Base-by-base conservation (phyloP, 2,329 filamentous ascomycete genomes). In the Colletotrichum lupini region DNA sequence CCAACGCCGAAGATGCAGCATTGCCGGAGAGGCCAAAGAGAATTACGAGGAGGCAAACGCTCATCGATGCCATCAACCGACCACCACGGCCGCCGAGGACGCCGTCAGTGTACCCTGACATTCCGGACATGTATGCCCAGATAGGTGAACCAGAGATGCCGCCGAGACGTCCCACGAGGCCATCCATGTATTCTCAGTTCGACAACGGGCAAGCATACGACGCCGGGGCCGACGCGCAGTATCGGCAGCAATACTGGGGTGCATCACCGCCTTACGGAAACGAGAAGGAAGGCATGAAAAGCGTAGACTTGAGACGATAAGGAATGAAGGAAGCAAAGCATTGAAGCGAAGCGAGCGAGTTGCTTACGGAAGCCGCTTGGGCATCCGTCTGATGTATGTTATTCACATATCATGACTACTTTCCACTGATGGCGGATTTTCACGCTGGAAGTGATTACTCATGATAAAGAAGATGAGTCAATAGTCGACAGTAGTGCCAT, bases 21-120 rank as follows among this genome's bases (percentile, higher is more conserved):
- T 56, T 74, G 24, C 68, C 72, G 4, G 37, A 68, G 16, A 74
- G 72, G n/a, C 64, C 72, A n/a, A 67, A 65, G 24, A 57, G 72
- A 16, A 49, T 74, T 22, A 75, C 64, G 4, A 74, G 72, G 24
- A 60, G 74, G 24, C 64, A 72, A 26, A 74, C 72, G 16, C 28
- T 75, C 24, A 56, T 75, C 16, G 72, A 74, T 8, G 74, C 67
- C 4, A 24, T 75, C 14, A 67, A 35, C 4, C 63, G 16, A 12
- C 62, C 56, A 22, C 60, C 60, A 14, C 70, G 35, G 2, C 28
- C 12, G 6, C 30, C 58, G 1, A 49, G 7, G 19, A 26, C 52
- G 4, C 19, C 60, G 6, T 30, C 32, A 4, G 30, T 5, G 2
- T 65, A 73, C 24, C 70, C 70, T 4, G 60, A 64, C 37, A 59